Evolutionary conservation across 345 rosid species (phyloP).

Genomic region (Camelina neglecta): DNA sequence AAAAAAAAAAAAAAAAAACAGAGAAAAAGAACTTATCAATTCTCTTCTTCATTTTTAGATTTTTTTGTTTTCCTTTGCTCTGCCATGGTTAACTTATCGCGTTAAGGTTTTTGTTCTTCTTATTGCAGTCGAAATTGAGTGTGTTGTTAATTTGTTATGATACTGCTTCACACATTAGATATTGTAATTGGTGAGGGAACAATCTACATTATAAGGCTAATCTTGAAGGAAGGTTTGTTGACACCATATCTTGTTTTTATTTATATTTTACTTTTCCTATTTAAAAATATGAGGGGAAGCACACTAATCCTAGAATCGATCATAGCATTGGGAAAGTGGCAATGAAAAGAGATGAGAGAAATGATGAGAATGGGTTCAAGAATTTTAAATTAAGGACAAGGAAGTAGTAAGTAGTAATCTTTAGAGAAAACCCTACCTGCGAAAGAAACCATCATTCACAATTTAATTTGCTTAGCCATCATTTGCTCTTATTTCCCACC

Average conservation of each 20-base stretch:
- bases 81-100: slow-evolving; percentile 10
- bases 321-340: slow-evolving; percentile 30
- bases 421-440: slow-evolving; percentile 16
- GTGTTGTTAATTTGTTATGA: slow-evolving; percentile 28
- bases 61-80: background rate
- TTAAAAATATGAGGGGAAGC: background rate
- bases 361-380: slow-evolving; percentile 17
- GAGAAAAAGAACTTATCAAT: slow-evolving; percentile 16
- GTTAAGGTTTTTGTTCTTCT: slow-evolving; percentile 1
- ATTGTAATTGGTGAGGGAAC: background rate
- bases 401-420: slow-evolving; percentile 18
- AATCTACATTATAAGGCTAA: background rate
- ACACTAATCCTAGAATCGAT: slow-evolving; percentile 30
- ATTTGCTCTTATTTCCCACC: slow-evolving; percentile 33
- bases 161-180: slow-evolving; percentile 12
- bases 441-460: slow-evolving; percentile 20
- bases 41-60: slow-evolving; percentile 20
- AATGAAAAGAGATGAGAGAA: slow-evolving; percentile 7
- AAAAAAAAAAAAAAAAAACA: too few relatives aligned
- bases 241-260: background rate
- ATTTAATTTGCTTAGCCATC: slow-evolving; percentile 23
- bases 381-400: slow-evolving; percentile 4
- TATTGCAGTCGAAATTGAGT: slow-evolving; percentile 22
- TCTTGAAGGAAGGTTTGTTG: slow-evolving; percentile 10
- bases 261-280: background rate